These are phyloP conservation scores for Aspergillus ellipticus DNA, from an alignment of 495 filamentous ascomycete genomes.

Conservation along the genomic window DNA sequence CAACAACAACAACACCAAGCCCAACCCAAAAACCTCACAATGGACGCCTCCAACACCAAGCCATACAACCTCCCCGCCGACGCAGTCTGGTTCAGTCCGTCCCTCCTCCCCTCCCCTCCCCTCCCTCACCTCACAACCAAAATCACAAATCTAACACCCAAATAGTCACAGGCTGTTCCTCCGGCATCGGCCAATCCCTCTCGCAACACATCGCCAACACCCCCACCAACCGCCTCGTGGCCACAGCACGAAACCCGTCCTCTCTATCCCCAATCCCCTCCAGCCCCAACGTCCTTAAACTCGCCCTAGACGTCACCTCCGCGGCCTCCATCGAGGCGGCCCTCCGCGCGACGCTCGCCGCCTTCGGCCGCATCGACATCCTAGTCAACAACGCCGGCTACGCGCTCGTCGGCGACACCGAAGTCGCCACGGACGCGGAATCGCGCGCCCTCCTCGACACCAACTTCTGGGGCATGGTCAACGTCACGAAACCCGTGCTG, in stretches of 20 bases:
- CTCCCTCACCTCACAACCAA: not conserved
- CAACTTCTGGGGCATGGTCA: constrained; percentile 49
- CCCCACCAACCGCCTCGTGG: constrained; percentile 38
- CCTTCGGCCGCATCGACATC: constrained; percentile 49
- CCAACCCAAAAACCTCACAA: not conserved
- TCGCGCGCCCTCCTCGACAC: constrained; percentile 40
- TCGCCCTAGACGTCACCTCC: constrained; percentile 42
- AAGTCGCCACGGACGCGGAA: constrained; percentile 33
- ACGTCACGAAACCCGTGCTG: constrained; percentile 39
- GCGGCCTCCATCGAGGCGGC: constrained; percentile 37
- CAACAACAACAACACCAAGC: too few species aligned
- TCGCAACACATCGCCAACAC: constrained; percentile 26
- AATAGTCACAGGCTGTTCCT: constrained; percentile 12
- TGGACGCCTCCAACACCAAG: constrained; percentile 26
- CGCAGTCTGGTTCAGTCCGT: constrained; percentile 50
- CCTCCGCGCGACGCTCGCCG: constrained; percentile 26
- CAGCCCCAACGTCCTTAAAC: constrained; percentile 29
- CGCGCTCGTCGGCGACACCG: constrained; percentile 39
- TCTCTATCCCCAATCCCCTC: constrained; percentile 32
- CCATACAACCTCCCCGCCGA: constrained; percentile 43
- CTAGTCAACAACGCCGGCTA: constrained; percentile 57
- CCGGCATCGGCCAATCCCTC: constrained; percentile 36
- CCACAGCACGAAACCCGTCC: constrained; percentile 34
- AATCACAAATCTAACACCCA: not conserved
- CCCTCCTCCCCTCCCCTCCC: not conserved